Evolutionary conservation across 495 filamentous ascomycete species (phyloP).

Genomic region (Hypoxylon trugodes): DNA sequence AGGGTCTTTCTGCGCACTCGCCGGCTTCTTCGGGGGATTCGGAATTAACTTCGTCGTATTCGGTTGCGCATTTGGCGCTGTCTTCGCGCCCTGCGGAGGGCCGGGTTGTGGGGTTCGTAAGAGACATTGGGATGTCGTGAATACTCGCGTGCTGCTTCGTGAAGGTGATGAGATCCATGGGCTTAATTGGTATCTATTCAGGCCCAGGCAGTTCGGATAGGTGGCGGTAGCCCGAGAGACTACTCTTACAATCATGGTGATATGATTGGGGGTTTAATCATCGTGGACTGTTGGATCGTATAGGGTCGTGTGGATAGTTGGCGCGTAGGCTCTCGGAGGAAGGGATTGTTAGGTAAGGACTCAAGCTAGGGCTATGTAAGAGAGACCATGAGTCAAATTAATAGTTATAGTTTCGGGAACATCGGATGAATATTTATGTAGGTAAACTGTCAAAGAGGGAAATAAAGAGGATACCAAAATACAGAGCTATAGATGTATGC

Average conservation of each 20-base stretch:
- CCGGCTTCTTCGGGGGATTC: conserved; percentile 25
- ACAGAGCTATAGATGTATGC: neutral
- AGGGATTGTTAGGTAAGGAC: neutral
- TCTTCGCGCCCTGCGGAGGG: neutral
- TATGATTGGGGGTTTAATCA: conserved; percentile 6
- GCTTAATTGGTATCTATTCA: conserved; percentile 23
- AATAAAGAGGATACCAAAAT: neutral
- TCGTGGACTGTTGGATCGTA: conserved; percentile 3
- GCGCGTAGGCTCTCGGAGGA: neutral
- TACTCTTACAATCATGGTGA: conserved; percentile 28
- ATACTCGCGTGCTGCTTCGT: conserved; percentile 13
- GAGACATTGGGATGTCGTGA: conserved; percentile 24
- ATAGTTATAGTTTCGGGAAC: neutral
- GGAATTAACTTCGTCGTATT: conserved; percentile 13
- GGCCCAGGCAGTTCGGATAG: conserved; percentile 21
- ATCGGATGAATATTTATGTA: neutral
- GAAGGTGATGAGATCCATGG: conserved; percentile 21
- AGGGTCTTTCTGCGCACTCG: conserved; percentile 45
- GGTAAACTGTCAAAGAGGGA: neutral
- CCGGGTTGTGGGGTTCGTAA: conserved; percentile 6
- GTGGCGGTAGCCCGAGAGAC: conserved; percentile 23
- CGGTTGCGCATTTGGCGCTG: neutral
- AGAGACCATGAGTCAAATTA: neutral
- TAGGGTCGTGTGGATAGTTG: neutral
- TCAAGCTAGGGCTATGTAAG: neutral